phyloP scores from a whole-genome alignment of 2,329 filamentous ascomycete genomes.

The Colletotrichum filicis region DNA sequence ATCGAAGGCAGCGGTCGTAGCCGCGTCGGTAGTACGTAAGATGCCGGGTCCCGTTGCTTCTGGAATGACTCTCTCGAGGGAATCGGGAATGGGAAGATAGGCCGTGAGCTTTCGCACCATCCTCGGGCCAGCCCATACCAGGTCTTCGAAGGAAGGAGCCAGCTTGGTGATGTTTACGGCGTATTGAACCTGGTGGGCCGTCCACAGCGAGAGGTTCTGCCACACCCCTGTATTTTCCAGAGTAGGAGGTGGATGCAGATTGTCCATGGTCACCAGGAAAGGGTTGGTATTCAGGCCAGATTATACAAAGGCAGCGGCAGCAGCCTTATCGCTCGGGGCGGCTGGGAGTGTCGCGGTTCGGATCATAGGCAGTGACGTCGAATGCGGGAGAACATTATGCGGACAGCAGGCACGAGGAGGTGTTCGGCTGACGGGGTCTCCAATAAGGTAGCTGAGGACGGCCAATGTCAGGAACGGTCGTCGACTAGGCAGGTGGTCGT shows the following conservation, averaged over 20 bases:
- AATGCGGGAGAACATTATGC: constrained; percentile 22
- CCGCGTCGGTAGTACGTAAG: constrained; percentile 53
- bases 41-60: constrained; percentile 61
- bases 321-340: constrained; percentile 31
- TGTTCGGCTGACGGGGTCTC: not conserved
- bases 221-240: constrained; percentile 57
- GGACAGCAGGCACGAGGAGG: not conserved
- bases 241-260: not conserved
- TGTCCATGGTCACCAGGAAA: constrained; percentile 25
- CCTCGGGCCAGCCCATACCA: constrained; percentile 76
- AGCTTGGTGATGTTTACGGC: constrained; percentile 68
- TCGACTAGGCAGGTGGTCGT: not conserved
- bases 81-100: constrained; percentile 69
- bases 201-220: constrained; percentile 67
- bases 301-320: not conserved
- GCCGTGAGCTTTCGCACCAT: constrained; percentile 76
- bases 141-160: constrained; percentile 73
- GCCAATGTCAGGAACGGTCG: not conserved
- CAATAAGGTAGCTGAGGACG: not conserved
- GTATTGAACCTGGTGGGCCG: constrained; percentile 51
- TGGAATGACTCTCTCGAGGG: constrained; percentile 69
- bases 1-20: constrained; percentile 53
- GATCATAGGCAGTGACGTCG: constrained; percentile 24
- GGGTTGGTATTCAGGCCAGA: not conserved
- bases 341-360: constrained; percentile 19